Evolutionary conservation across 331 rosid species (phyloP).

Genomic region (Acacia pycnantha): DNA sequence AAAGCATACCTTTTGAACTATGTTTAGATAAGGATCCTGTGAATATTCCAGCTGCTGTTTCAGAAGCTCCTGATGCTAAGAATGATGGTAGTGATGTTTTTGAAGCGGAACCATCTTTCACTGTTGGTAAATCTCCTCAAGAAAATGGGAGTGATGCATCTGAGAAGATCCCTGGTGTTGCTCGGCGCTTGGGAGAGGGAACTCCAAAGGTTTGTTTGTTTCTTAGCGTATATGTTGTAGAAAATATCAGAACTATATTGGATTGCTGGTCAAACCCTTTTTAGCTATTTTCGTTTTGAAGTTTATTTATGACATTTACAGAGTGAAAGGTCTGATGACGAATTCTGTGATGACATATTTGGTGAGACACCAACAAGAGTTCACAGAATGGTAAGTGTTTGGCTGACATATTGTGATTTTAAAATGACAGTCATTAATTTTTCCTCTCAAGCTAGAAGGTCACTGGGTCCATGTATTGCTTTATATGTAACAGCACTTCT

Average conservation of each 20-base stretch:
- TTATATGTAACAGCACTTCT: neutral
- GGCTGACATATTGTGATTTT: constrained; percentile 10
- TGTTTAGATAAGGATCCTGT: constrained; percentile 36
- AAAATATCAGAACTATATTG: neutral
- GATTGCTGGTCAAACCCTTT: neutral
- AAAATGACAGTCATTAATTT: neutral
- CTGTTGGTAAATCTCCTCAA: constrained; percentile 67
- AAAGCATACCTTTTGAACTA: neutral
- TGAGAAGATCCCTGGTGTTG: constrained; percentile 39
- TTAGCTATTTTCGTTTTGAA: constrained; percentile 25
- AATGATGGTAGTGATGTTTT: constrained; percentile 40
- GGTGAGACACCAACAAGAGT: constrained; percentile 97
- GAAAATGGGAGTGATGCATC: constrained; percentile 51
- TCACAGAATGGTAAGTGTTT: constrained; percentile 63
- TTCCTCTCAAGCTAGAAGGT: neutral
- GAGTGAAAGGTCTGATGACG: constrained; percentile 82
- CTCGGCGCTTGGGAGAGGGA: constrained; percentile 89
- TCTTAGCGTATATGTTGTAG: neutral
- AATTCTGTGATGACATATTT: constrained; percentile 90
- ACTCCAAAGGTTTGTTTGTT: constrained; percentile 72
- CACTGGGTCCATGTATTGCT: neutral
- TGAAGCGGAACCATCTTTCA: constrained; percentile 51
- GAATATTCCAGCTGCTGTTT: constrained; percentile 36
- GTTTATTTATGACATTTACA: constrained; percentile 37
- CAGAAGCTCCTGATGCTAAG: constrained; percentile 45